Conservation (phyloP, 1,284 basidiomycete genomes). For the Cryptococcus sp. region DNA sequence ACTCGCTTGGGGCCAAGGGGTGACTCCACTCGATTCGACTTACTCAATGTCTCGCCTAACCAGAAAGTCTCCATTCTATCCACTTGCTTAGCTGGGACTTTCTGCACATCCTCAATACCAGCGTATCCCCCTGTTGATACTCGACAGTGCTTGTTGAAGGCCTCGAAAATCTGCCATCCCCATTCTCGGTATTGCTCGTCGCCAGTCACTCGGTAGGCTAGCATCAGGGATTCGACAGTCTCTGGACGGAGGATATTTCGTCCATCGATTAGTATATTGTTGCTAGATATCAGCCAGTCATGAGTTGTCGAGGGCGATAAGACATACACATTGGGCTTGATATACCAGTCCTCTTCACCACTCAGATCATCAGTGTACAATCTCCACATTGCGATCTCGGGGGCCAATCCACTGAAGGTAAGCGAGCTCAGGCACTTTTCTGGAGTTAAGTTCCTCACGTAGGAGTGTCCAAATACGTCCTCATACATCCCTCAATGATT, state of each 20-base stretch:
- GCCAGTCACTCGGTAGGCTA: constrained; percentile 79
- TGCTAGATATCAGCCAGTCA: constrained; percentile 5
- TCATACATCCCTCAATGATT: constrained; percentile 80
- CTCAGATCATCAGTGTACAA: constrained; percentile 48
- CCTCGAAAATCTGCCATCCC: constrained; percentile 87
- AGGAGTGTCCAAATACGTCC: constrained; percentile 69
- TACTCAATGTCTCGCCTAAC: constrained; percentile 82
- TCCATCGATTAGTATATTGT: constrained; percentile 63
- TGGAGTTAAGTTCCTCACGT: constrained; percentile 63
- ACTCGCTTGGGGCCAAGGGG: too few species aligned
- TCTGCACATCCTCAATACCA: constrained; percentile 77
- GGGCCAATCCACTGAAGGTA: constrained; percentile 59
- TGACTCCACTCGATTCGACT: constrained; percentile 18
- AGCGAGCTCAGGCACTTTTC: background rate
- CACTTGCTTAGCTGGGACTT: constrained; percentile 59
- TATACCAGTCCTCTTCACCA: constrained; percentile 72
- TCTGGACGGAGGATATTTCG: constrained; percentile 92
- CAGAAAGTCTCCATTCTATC: constrained; percentile 97
- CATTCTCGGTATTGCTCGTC: constrained; percentile 73
- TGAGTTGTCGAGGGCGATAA: background rate
- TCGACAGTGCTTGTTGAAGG: constrained; percentile 75
- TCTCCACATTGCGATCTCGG: constrained; percentile 77
- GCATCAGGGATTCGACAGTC: constrained; percentile 88
- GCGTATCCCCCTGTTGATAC: constrained; percentile 76
- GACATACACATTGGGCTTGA: constrained; percentile 54